Evolutionary conservation across 2,329 filamentous ascomycete species (phyloP).

Genomic region (Fusarium sp.): DNA sequence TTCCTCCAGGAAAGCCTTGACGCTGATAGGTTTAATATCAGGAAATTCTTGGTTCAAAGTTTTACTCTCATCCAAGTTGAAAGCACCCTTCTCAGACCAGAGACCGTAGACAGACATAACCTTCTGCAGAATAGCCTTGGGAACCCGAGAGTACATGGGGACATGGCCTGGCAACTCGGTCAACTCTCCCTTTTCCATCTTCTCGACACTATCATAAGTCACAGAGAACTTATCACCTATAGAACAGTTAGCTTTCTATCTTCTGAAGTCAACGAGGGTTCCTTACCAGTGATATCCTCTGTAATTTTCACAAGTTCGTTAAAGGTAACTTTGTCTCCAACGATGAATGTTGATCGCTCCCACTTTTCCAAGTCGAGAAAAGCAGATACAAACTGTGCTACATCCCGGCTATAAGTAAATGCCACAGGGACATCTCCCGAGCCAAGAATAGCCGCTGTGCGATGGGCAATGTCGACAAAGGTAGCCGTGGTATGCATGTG

Average conservation of each 20-base stretch:
- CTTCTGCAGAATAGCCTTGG: slow-evolving; percentile 2
- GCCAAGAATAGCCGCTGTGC: slow-evolving; percentile 1
- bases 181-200: slow-evolving; percentile 8
- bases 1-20: not conserved
- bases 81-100: not conserved
- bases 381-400: not conserved
- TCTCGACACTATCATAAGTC: slow-evolving; percentile 6
- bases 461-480: not conserved
- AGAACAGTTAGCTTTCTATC: fast-evolving
- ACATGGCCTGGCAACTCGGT: slow-evolving; percentile 13
- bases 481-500: not conserved
- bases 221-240: slow-evolving; percentile 1
- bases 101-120: not conserved
- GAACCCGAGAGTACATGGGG: slow-evolving; percentile 1
- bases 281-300: slow-evolving; percentile 14
- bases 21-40: not conserved
- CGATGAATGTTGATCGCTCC: slow-evolving; percentile 10
- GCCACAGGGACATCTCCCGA: slow-evolving; percentile 3
- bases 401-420: slow-evolving; percentile 10
- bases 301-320: slow-evolving; percentile 3
- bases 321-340: slow-evolving; percentile 16
- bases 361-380: slow-evolving; percentile 1
- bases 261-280: fast-evolving
- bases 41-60: slow-evolving; percentile 3
- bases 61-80: slow-evolving; percentile 5